Conservation (phyloP, 208 protist species). For the Acanthamoeba sp. region DNA sequence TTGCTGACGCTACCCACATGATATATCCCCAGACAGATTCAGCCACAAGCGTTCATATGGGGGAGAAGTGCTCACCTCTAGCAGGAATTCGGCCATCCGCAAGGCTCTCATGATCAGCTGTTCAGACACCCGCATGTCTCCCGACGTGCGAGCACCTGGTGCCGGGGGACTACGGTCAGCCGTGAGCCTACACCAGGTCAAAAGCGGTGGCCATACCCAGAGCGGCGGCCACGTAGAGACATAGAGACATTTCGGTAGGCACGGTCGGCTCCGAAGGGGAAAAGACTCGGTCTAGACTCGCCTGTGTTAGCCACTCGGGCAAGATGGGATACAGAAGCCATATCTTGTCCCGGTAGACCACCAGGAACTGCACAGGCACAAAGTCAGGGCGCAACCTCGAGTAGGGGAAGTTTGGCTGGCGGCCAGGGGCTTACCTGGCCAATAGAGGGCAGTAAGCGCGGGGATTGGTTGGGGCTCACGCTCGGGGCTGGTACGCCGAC, state of each 20-base stretch:
- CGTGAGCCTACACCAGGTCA: neutral
- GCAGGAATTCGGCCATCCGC: neutral
- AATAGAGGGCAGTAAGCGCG: neutral
- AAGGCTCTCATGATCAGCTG: neutral
- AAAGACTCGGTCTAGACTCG: neutral
- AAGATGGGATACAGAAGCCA: constrained; percentile 18
- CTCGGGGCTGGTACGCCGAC: neutral
- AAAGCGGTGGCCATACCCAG: neutral
- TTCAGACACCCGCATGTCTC: neutral
- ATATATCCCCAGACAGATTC: too few species aligned
- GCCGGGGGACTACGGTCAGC: neutral
- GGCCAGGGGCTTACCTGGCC: neutral
- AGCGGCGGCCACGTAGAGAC: constrained; percentile 11
- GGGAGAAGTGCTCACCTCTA: too few species aligned
- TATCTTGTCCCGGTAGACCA: constrained; percentile 29
- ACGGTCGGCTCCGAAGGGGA: neutral
- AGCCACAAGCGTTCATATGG: too few species aligned
- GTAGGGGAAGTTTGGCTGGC: neutral
- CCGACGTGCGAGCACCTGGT: constrained; percentile 3
- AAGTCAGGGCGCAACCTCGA: neutral
- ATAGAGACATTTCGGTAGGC: neutral
- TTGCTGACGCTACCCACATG: constrained; percentile 16
- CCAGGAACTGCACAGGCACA: neutral
- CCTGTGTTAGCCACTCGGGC: neutral
- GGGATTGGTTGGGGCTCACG: neutral